Conservation (phyloP, 805 yeast species). For the Gaillardinia entomophila region DNA sequence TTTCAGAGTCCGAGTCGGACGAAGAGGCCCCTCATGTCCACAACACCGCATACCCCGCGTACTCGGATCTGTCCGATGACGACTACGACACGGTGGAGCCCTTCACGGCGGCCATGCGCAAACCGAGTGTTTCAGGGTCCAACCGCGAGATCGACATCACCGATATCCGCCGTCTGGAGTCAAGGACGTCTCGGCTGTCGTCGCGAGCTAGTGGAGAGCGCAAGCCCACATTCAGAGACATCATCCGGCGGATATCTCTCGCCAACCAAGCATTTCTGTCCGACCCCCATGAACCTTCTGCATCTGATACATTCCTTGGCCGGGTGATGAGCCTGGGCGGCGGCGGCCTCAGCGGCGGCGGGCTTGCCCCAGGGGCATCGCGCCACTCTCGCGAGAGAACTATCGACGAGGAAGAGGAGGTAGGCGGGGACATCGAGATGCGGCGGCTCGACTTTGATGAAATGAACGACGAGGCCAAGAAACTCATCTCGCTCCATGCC, state of each 20-base stretch:
- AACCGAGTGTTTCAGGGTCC: too few species aligned
- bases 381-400: conserved; percentile 8
- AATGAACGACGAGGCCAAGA: conserved; percentile 48
- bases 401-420: conserved; percentile 17
- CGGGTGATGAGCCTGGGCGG: conserved; percentile 20
- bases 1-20: neutral
- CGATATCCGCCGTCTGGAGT: conserved; percentile 6
- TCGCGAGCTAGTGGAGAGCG: neutral
- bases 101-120: too few species aligned
- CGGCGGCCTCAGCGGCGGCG: conserved; percentile 34
- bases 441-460: conserved; percentile 36
- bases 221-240: conserved; percentile 12
- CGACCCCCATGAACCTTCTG: conserved; percentile 14
- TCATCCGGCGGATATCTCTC: conserved; percentile 31
- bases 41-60: too few species aligned
- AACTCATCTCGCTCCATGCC: conserved; percentile 47
- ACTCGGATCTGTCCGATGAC: too few species aligned
- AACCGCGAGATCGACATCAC: conserved; percentile 8
- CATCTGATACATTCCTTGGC: conserved; percentile 35
- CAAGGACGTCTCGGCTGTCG: too few species aligned
- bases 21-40: conserved; percentile 1
- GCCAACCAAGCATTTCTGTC: conserved; percentile 19
- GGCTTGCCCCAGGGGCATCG: conserved; percentile 37
- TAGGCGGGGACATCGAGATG: conserved; percentile 33
- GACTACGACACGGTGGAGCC: too few species aligned